Base-by-base conservation (phyloP, 305 asterid genomes). In the Solanum aculeatissimum region DNA sequence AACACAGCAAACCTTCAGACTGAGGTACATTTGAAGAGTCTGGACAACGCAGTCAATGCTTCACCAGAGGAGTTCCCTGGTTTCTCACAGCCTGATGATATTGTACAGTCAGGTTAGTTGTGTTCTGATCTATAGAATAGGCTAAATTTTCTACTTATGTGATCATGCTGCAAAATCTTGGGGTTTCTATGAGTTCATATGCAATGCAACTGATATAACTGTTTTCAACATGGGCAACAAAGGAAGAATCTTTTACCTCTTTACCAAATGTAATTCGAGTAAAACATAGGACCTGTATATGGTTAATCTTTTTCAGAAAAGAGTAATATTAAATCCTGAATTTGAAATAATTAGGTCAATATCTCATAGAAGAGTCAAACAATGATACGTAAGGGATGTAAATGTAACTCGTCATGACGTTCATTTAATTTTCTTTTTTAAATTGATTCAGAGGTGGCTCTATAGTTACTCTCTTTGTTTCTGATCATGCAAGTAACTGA, bases 61-160 rank as follows among this genome's bases (percentile, higher is more conserved):
- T 84, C 86, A 86, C 88, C 91, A 83, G 90, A 84, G 86, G 97
- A 93, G 85, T 89, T 91, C 85, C 97, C 97, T 55, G 95, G 95
- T 86, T 92, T 92, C 89, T 92, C 95, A 54, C 89, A 91, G 90
- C 89, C 94, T 65, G 90, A 91, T 54, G 94, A 89, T 81, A 84
- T 54, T 89, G 93, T 88, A 79, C 94, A 88, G 87, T 93, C 98
- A 88, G 99, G 98, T 95, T 86, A 77, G 75, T 78, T 78, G 32
- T 65, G 62, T 86, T 83, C 51, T 25, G 82, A 19, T 29, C 14
- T 75, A 60, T 84, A 83, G 65, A 84, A 63, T 84, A 57, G 49
- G 57, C 78, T 57, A 13, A 40, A 75, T 35, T 54, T 53, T 79
- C 83, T 79, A 32, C 13, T 53, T 32, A 54, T 32, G 83, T 32